Evolutionary conservation across 2,329 filamentous ascomycete species (phyloP).

Genomic region (Aspergillus pseudoterreus): DNA sequence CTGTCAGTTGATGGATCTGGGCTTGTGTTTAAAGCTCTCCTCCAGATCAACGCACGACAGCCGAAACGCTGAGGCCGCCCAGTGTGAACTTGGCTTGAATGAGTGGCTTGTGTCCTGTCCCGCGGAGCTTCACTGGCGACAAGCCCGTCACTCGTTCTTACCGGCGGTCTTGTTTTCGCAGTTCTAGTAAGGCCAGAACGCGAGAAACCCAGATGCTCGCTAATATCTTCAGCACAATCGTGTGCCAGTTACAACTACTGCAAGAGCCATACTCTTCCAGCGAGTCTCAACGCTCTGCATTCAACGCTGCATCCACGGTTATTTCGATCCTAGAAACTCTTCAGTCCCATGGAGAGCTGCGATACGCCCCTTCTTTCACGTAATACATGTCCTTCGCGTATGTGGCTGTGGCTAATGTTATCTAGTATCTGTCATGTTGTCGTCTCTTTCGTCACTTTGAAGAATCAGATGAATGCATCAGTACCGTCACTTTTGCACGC

Average conservation of each 20-base stretch:
- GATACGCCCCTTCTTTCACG: constrained; percentile 11
- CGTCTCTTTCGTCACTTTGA: constrained; percentile 11
- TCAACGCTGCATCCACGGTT: constrained; percentile 10
- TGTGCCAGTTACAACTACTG: constrained; percentile 11
- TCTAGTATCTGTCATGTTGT: constrained; percentile 11
- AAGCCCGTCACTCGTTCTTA: constrained; percentile 7
- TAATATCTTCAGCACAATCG: constrained; percentile 8
- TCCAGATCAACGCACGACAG: constrained; percentile 5
- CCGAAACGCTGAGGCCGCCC: constrained; percentile 6
- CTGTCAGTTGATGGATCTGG: constrained; percentile 15
- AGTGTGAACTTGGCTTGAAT: constrained; percentile 12
- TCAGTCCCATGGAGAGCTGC: constrained; percentile 6
- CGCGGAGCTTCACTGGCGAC: constrained; percentile 7
- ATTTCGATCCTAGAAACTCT: constrained; percentile 12
- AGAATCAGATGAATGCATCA: constrained; percentile 8
- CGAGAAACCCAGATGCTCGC: not conserved
- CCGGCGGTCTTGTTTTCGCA: constrained; percentile 8
- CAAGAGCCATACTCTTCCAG: constrained; percentile 3
- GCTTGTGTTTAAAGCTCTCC: constrained; percentile 8
- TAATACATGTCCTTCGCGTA: not conserved
- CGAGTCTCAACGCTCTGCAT: constrained; percentile 9
- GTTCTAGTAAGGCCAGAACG: constrained; percentile 6
- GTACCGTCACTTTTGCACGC: constrained; percentile 11
- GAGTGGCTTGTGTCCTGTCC: constrained; percentile 13
- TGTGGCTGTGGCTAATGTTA: not conserved